Base-by-base conservation (phyloP, 139 green algal genomes). In the Tetraselmis chui region DNA sequence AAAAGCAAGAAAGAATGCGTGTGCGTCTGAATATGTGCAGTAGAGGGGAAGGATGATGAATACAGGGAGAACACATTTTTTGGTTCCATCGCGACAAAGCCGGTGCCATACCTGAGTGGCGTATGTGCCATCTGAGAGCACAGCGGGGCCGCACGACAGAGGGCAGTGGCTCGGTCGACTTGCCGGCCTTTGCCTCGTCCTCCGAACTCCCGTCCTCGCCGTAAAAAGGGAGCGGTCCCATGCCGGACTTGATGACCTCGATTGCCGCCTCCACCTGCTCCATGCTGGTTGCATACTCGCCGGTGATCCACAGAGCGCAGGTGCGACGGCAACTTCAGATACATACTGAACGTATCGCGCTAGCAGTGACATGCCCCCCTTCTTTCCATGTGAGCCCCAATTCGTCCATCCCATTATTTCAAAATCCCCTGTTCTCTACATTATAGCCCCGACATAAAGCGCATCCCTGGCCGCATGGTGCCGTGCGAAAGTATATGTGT, bases 101-200 rank as follows among this genome's bases (percentile, higher is more conserved):
- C n/a, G n/a, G n/a, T n/a, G n/a, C n/a, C n/a, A n/a, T 45, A 86
- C 83, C 89, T 99, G 94, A 2, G 96, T 98, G 29, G 97, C 97
- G 86, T 99, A 99, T 2, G 93, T 97, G 75, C 97, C 97, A 83
- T 99, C 97, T 23, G 97, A 93, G 32, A 99, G 92, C 79, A 99
- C 96, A 2, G 89, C 93, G 25, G 96, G 97, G 1, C n/a, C 95
- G 91, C 86, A 88, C 92, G 26, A 83, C 84, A 24, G 76, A 45
- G 18, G 77, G 76, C 27, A 84, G 24, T 2, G 86, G 58, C 2
- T 82, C 83, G 11, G 18, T 18, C 45, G 5, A 18, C 45, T 67
- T 67, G 45, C 45, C 45, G 45, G 45, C 18, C 11, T 18, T 18
- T 67, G 45, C 45, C 45, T 67, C 18, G 45, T 67, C 45, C 45